Evolutionary conservation across 495 filamentous ascomycete species (phyloP).

Genomic region (Bacidia gigantensis): DNA sequence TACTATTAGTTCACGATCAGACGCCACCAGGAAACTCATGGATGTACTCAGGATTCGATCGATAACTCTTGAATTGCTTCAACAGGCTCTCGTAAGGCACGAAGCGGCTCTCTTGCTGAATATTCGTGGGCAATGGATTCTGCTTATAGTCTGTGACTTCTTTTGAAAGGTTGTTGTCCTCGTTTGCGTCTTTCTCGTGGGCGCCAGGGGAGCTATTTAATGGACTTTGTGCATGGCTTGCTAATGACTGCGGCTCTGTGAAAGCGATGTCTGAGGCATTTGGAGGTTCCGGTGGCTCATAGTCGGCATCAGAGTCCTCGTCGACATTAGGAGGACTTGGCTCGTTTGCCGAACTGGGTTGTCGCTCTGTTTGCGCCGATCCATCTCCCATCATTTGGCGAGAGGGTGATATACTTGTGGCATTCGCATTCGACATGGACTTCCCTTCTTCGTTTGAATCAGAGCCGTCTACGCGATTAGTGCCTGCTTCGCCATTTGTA

Average conservation of each 20-base stretch:
- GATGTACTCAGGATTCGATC: slow-evolving; percentile 67
- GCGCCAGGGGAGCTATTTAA: not conserved
- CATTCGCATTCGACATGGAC: no score
- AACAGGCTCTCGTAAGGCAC: slow-evolving; percentile 73
- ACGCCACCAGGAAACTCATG: slow-evolving; percentile 59
- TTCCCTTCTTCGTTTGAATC: not conserved
- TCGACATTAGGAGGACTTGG: not conserved
- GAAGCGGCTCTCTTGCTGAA: slow-evolving; percentile 28
- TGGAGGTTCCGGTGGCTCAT: slow-evolving; percentile 45
- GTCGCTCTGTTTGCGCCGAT: not conserved
- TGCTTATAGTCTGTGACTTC: not conserved
- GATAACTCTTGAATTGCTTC: slow-evolving; percentile 70
- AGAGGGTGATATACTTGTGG: no score
- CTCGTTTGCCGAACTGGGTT: no score
- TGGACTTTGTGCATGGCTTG: not conserved
- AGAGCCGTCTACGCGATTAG: no score
- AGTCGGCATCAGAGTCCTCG: slow-evolving; percentile 31
- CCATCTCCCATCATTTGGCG: no score
- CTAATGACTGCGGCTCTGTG: not conserved
- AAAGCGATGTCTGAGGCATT: not conserved
- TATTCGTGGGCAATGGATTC: not conserved
- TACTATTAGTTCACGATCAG: slow-evolving; percentile 84
- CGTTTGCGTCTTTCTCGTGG: slow-evolving; percentile 4
- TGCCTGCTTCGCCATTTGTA: not conserved
- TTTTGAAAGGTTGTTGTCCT: not conserved